Conservation (phyloP, 2,329 filamentous ascomycete species). For the Fusarium cyanostomum region DNA sequence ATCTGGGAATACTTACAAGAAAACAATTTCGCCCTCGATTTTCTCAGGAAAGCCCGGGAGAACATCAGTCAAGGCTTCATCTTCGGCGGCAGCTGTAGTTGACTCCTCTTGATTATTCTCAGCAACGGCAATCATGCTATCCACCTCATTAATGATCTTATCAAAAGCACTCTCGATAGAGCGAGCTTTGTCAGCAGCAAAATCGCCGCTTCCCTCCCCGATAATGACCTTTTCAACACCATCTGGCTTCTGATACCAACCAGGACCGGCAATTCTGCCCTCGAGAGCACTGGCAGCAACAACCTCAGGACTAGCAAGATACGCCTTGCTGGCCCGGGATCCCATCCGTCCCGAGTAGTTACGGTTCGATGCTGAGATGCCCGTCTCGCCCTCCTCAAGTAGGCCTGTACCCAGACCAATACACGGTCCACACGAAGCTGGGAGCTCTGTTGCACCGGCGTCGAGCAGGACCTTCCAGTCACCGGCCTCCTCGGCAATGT, state of each 20-base stretch:
- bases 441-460: constrained; percentile 9
- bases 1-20: too few relatives aligned
- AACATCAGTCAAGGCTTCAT: constrained; percentile 69
- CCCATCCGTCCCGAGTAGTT: constrained; percentile 96
- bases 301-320: constrained; percentile 88
- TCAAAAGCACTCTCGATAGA: constrained; percentile 76
- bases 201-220: constrained; percentile 76
- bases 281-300: constrained; percentile 87
- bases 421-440: constrained; percentile 74
- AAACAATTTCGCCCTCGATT: constrained; percentile 86
- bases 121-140: constrained; percentile 65
- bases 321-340: constrained; percentile 70
- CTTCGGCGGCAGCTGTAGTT: constrained; percentile 24
- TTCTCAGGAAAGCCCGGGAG: constrained; percentile 87
- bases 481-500: constrained; percentile 78
- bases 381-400: too few relatives aligned
- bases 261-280: constrained; percentile 78
- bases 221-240: constrained; percentile 72
- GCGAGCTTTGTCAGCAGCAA: constrained; percentile 70
- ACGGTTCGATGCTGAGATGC: too few relatives aligned
- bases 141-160: constrained; percentile 74
- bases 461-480: constrained; percentile 78
- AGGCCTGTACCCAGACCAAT: constrained; percentile 84
- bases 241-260: constrained; percentile 78
- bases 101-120: constrained; percentile 53